Evolutionary conservation across 768 basidiomycete species (phyloP).

Genomic region (Albatrellus ellisii): DNA sequence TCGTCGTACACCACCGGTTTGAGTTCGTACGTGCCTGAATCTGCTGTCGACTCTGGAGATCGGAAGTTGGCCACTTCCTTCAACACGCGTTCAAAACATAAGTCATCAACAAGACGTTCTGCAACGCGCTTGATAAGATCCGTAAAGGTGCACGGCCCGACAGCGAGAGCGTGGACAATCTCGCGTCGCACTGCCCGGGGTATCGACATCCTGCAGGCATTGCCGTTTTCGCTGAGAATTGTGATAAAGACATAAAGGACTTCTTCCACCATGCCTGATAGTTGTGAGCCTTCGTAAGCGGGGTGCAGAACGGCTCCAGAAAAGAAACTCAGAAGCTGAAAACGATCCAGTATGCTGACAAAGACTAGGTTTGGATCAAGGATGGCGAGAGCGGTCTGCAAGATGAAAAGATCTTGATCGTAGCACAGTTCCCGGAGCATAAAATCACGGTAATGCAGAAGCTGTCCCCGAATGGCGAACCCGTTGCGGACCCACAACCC

Average conservation of each 20-base stretch:
- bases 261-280: constrained; percentile 85
- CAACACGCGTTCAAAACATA: constrained; percentile 70
- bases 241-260: constrained; percentile 79
- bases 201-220: constrained; percentile 54
- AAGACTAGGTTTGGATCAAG: constrained; percentile 71
- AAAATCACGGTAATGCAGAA: constrained; percentile 92
- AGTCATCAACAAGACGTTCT: constrained; percentile 77
- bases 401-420: constrained; percentile 87
- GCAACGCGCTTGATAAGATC: constrained; percentile 87
- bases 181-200: constrained; percentile 61
- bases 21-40: constrained; percentile 81
- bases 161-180: constrained; percentile 81
- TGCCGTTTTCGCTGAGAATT: constrained; percentile 71
- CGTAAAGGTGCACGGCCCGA: constrained; percentile 80
- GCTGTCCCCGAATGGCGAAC: constrained; percentile 86
- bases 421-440: constrained; percentile 93
- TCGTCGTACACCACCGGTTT: constrained; percentile 74
- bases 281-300: constrained; percentile 55
- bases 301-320: constrained; percentile 44
- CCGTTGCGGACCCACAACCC: constrained; percentile 98
- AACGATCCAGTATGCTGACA: constrained; percentile 82
- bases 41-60: constrained; percentile 63
- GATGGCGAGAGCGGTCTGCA: constrained; percentile 74
- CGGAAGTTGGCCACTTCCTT: constrained; percentile 71
- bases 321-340: constrained; percentile 73